phyloP scores from a whole-genome alignment of 352 stramenopile genomes.

The Plasmopara halstedii region DNA sequence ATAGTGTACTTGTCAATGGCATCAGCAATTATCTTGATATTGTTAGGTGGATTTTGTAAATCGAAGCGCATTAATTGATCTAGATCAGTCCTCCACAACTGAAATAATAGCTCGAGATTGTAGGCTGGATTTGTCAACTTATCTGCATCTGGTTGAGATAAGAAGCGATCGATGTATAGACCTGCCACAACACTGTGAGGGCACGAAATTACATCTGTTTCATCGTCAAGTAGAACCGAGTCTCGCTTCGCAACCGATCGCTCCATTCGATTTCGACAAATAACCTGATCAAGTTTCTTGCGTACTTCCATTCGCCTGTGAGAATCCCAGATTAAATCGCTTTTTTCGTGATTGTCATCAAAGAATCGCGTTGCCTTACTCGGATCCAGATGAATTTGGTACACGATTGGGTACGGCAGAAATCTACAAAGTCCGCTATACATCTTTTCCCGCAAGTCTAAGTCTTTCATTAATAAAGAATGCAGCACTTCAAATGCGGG shows the following conservation, averaged over 20 bases:
- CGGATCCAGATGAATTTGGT: conserved; percentile 75
- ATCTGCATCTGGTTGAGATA: conserved; percentile 60
- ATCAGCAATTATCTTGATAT: conserved; percentile 36
- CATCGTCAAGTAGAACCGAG: conserved; percentile 61
- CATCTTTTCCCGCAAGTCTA: conserved; percentile 58
- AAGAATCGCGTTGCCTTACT: conserved; percentile 68
- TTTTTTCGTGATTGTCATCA: conserved; percentile 79
- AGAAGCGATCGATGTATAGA: conserved; percentile 67
- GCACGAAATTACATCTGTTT: conserved; percentile 51
- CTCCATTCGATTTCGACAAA: conserved; percentile 69
- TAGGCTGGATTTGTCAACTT: conserved; percentile 69
- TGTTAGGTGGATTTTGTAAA: conserved; percentile 48
- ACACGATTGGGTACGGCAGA: conserved; percentile 73
- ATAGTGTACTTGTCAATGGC: conserved; percentile 65
- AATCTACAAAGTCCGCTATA: conserved; percentile 66
- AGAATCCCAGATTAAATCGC: conserved; percentile 79
- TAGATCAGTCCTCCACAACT: conserved; percentile 57
- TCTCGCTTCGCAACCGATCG: conserved; percentile 69
- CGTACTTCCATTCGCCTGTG: conserved; percentile 66
- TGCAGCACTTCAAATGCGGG: conserved; percentile 81
- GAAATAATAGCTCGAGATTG: conserved; percentile 72
- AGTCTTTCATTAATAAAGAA: conserved; percentile 65
- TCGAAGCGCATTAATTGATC: conserved; percentile 50
- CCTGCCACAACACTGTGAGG: conserved; percentile 65
- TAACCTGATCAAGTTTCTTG: conserved; percentile 67